Conservation (phyloP, 176 grass and related monocot species). For the Calamus simplicifolius region DNA sequence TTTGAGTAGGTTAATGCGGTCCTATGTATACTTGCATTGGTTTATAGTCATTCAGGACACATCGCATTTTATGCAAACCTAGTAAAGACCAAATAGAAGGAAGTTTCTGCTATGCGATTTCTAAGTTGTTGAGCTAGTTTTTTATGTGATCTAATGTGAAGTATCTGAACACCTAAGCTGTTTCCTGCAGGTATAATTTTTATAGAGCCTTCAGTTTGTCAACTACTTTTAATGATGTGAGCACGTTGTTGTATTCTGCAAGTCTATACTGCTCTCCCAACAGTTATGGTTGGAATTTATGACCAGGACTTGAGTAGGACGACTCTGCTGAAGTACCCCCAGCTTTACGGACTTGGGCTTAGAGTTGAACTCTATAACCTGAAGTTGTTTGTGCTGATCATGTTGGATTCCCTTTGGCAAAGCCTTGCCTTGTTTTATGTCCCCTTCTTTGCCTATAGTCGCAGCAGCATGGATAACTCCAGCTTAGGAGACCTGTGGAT, state of each 20-base stretch:
- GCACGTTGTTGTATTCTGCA: conserved; percentile 74
- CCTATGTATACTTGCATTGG: too few relatives aligned
- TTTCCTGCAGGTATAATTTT: conserved; percentile 68
- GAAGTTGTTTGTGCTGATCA: conserved; percentile 66
- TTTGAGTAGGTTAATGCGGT: too few relatives aligned
- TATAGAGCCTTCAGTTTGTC: conserved; percentile 72
- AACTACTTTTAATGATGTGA: conserved; percentile 79
- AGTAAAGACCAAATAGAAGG: too few relatives aligned
- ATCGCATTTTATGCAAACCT: too few relatives aligned
- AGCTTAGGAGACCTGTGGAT: conserved; percentile 82
- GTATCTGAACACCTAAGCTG: conserved; percentile 5
- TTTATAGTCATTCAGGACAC: too few relatives aligned
- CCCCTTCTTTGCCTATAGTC: conserved; percentile 64
- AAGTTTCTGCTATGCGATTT: not conserved
- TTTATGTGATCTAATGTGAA: conserved; percentile 3
- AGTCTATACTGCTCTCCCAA: conserved; percentile 85
- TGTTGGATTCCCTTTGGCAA: conserved; percentile 74
- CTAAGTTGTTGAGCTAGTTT: not conserved
- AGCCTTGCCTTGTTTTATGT: conserved; percentile 81
- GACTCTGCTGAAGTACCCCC: conserved; percentile 56
- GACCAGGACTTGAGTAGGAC: conserved; percentile 71
- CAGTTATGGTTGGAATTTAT: conserved; percentile 69
- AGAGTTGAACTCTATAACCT: conserved; percentile 63
- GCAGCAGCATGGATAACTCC: conserved; percentile 55
- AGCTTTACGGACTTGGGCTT: conserved; percentile 74